Evolutionary conservation across 1,139 yeast genomes (phyloP).

Genomic region (Suhomyces choctaworum): DNA sequence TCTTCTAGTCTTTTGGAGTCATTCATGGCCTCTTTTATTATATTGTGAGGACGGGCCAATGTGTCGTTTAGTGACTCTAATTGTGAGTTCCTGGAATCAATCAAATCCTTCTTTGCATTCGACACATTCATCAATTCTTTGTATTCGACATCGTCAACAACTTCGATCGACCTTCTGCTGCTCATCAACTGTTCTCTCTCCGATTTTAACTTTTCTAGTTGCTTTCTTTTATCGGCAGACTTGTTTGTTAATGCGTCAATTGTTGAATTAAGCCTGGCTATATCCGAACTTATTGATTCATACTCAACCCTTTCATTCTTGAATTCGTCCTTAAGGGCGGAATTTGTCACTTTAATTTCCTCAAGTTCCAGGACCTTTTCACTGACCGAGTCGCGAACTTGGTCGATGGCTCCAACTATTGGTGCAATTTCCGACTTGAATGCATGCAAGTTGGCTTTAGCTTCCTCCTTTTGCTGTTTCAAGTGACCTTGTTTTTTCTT

Average conservation of each 20-base stretch:
- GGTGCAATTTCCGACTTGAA: slow-evolving; percentile 18
- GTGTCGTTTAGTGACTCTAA: slow-evolving; percentile 10
- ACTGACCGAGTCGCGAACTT: slow-evolving; percentile 11
- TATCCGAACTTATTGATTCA: slow-evolving; percentile 21
- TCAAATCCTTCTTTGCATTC: slow-evolving; percentile 16
- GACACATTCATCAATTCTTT: slow-evolving; percentile 15
- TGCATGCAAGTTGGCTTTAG: slow-evolving; percentile 34
- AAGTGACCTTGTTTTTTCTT: slow-evolving; percentile 43
- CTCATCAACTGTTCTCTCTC: slow-evolving; percentile 18
- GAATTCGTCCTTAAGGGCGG: slow-evolving; percentile 7
- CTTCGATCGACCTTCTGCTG: slow-evolving; percentile 16
- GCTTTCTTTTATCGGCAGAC: slow-evolving; percentile 25
- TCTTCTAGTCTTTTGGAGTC: slow-evolving; percentile 18
- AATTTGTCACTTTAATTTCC: slow-evolving; percentile 5
- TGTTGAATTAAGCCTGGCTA: slow-evolving; percentile 21
- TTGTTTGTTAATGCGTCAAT: slow-evolving; percentile 20
- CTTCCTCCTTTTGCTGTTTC: slow-evolving; percentile 43
- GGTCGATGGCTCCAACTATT: slow-evolving; percentile 8
- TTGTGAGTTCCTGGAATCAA: slow-evolving; percentile 12
- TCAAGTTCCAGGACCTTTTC: slow-evolving; percentile 12
- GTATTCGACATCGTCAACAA: slow-evolving; percentile 21
- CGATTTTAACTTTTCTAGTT: slow-evolving; percentile 22
- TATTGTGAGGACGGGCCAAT: slow-evolving; percentile 11
- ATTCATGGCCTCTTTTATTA: slow-evolving; percentile 9
- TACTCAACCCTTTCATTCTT: slow-evolving; percentile 17